Base-by-base conservation (phyloP, 768 basidiomycete genomes). In the Russula lepida region DNA sequence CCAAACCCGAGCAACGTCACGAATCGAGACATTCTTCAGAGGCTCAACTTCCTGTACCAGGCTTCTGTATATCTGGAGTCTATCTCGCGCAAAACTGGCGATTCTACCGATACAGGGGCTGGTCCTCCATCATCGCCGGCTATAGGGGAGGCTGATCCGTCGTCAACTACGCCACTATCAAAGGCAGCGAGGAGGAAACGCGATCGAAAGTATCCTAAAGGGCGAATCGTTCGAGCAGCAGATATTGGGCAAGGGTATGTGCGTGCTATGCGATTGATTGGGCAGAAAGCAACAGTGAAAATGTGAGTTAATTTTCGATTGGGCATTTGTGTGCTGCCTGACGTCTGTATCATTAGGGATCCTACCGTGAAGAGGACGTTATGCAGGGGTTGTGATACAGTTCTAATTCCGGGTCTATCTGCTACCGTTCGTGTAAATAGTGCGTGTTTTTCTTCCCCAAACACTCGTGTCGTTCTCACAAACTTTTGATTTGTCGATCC, bases 1-100 rank as follows among this genome's bases (percentile, higher is more conserved):
- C 84, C 84, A 6, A 87, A 80, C 60, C 76, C 83, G 2, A 79
- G 76, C 70, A 80, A 72, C 62, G 77, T 87, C 33, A 67, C 77
- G 12, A 89, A 91, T 70, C 77, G 83, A 30, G 92, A 93, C 68
- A 82, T 88, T 50, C 79, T 91, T 23, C 91, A 93, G 71, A 80
- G 91, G 30, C 79, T 93, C 63, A 92, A 88, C 73, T 93, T 89
- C 71, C 79, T 93, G 37, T 92, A 89, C 69, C 92, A 92, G 73
- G 87, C 89, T 37, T 85, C 86, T 67, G 77, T 81, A 13, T 85
- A 84, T 62, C 75, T 90, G 21, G 60, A 77, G 74, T 74, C 74
- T 12, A 71, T 79, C 51, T 68, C 62, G 32, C 47, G 41, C 25
- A 35, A 56, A 54, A 13, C 19, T 30, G 39, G 32, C 30, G 51